These are phyloP conservation scores for Cruciata laevipes DNA, from an alignment of 257 asterid species.

Conservation along the genomic window DNA sequence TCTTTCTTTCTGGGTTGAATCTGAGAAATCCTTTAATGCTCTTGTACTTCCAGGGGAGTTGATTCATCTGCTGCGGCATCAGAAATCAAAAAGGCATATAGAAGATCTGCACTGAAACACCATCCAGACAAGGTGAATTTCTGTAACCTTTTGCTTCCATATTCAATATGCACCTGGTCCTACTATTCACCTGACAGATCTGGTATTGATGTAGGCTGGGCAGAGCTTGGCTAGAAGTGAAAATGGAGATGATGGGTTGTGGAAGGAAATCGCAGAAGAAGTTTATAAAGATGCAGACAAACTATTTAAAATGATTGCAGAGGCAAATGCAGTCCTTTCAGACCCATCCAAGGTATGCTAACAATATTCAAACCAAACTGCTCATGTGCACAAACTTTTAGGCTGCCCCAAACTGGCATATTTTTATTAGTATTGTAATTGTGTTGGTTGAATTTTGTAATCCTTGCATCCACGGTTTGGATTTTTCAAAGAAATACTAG, in stretches of 20 bases:
- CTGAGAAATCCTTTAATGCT: conserved; percentile 13
- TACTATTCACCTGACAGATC: conserved; percentile 2
- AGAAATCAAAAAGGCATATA: conserved; percentile 84
- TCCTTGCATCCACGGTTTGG: not conserved
- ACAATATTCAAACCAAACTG: not conserved
- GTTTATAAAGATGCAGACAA: conserved; percentile 79
- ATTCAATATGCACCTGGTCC: not conserved
- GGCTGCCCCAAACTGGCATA: not conserved
- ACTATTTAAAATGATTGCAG: conserved; percentile 91
- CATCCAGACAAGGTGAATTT: conserved; percentile 92
- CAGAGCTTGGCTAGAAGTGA: conserved; percentile 74
- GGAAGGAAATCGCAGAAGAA: conserved; percentile 82
- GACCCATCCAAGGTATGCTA: conserved; percentile 68
- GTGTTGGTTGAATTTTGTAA: not conserved
- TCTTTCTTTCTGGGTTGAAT: not conserved
- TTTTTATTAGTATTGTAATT: not conserved
- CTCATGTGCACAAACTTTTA: not conserved
- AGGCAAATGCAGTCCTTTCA: conserved; percentile 96
- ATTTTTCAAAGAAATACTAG: not conserved
- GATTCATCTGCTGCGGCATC: conserved; percentile 77
- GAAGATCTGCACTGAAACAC: conserved; percentile 87
- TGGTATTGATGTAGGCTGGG: conserved; percentile 53
- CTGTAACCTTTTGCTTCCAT: conserved; percentile 15
- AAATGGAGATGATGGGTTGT: conserved; percentile 59
- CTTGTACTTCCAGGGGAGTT: conserved; percentile 67